Evolutionary conservation across 2,329 filamentous ascomycete genomes (phyloP).

Genomic region (Alternaria rosae): DNA sequence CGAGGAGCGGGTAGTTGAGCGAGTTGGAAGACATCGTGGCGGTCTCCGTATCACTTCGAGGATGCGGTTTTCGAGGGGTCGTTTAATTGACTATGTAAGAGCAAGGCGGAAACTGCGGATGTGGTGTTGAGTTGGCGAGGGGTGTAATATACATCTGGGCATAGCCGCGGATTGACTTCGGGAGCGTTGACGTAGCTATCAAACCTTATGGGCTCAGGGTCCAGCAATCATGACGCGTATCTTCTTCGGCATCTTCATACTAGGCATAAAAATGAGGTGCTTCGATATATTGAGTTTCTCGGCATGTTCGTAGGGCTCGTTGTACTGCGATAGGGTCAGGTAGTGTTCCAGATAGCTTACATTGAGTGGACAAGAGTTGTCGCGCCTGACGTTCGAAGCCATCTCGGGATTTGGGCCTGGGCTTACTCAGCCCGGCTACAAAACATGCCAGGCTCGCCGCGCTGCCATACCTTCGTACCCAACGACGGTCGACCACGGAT

Average conservation of each 20-base stretch:
- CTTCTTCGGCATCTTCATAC: background rate
- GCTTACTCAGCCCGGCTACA: background rate
- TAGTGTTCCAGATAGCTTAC: background rate
- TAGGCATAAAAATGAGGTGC: background rate
- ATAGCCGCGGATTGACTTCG: background rate
- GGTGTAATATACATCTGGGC: background rate
- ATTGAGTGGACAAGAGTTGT: background rate
- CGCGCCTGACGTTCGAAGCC: background rate
- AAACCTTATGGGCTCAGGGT: background rate
- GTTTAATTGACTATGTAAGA: background rate
- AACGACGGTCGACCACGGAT: too few species aligned
- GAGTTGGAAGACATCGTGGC: constrained; percentile 25
- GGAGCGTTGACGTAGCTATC: background rate
- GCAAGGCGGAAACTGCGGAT: background rate
- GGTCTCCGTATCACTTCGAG: background rate
- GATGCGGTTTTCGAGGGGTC: background rate
- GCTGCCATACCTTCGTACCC: background rate
- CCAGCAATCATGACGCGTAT: background rate
- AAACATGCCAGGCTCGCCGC: background rate
- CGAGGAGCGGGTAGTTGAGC: constrained; percentile 36
- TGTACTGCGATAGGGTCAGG: background rate
- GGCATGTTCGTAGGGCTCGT: background rate
- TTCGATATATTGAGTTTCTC: background rate
- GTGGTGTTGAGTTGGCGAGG: background rate
- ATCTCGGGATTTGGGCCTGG: background rate